phyloP scores from a whole-genome alignment of 345 rosid genomes.

The Tarenaya hassleriana region DNA sequence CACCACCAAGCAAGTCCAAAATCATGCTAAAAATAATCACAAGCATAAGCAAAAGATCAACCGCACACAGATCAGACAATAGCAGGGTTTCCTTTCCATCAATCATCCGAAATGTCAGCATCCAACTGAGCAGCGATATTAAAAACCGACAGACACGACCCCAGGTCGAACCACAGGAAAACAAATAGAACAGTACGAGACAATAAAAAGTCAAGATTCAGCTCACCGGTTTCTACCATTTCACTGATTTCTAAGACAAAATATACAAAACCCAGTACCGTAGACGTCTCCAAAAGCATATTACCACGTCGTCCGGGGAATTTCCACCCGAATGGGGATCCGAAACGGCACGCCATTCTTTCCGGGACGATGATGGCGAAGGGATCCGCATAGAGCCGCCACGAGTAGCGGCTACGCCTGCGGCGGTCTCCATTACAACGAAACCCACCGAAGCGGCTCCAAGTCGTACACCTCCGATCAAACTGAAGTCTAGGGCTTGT shows the following conservation, averaged over 20 bases:
- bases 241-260: neutral
- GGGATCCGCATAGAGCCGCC: conserved; percentile 62
- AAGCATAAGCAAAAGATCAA: no score
- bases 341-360: conserved; percentile 94
- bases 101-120: no score
- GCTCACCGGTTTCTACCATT: neutral
- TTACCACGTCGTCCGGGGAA: conserved; percentile 49
- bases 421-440: conserved; percentile 64
- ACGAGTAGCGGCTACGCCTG: conserved; percentile 55
- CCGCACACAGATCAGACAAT: no score
- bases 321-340: conserved; percentile 61
- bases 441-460: conserved; percentile 20
- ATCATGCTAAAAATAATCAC: no score
- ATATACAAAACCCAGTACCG: conserved; percentile 8
- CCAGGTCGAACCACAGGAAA: neutral
- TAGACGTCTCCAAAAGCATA: neutral
- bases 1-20: no score
- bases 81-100: no score
- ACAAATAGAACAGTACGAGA: neutral
- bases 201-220: neutral
- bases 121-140: no score
- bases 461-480: conserved; percentile 17
- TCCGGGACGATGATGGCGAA: conserved; percentile 39
- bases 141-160: no score
- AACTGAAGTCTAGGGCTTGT: conserved; percentile 31